Percentiles rank a stretch among this genome's conserved stretches.
Conservation (phyloP, 495 filamentous ascomycete genomes). For the Thermothielavioides terrestris region DNA sequence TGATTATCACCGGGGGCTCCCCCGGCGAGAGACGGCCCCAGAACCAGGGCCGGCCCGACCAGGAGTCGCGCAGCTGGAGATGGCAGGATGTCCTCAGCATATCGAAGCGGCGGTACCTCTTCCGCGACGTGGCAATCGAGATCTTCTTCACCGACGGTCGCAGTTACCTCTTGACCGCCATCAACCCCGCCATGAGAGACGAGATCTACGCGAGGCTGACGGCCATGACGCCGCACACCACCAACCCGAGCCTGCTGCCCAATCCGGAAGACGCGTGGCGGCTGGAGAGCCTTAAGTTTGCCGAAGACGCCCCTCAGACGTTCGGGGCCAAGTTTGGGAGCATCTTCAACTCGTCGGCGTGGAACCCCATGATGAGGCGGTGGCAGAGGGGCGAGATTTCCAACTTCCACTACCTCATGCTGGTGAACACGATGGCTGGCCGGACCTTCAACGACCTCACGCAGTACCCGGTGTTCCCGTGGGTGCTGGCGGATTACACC, state of each 20-base stretch:
- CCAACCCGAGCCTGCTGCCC: conserved; percentile 37
- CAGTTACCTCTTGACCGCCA: conserved; percentile 84
- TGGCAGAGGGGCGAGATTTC: conserved; percentile 94
- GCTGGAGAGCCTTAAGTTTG: conserved; percentile 71
- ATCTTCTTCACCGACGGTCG: conserved; percentile 94
- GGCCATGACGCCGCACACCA: conserved; percentile 69
- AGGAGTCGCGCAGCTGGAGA: conserved; percentile 81
- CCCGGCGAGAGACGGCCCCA: conserved; percentile 50
- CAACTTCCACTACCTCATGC: conserved; percentile 98
- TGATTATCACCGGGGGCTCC: conserved; percentile 80
- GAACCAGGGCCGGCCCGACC: conserved; percentile 46
- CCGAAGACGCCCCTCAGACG: conserved; percentile 72
- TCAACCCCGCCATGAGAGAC: conserved; percentile 62
- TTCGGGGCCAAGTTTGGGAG: conserved; percentile 90
- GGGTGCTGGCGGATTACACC: conserved; percentile 92
- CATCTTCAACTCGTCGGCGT: conserved; percentile 69
- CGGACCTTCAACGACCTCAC: conserved; percentile 97
- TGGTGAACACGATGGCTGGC: conserved; percentile 94
- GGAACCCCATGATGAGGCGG: conserved; percentile 77
- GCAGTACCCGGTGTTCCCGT: conserved; percentile 96
- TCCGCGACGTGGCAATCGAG: conserved; percentile 90
- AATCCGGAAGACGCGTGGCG: conserved; percentile 73
- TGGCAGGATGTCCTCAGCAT: conserved; percentile 93
- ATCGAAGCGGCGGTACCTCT: conserved; percentile 92
- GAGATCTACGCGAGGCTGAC: conserved; percentile 66